Base-by-base conservation (phyloP, 768 basidiomycete genomes). In the Cubamyces lactineus region DNA sequence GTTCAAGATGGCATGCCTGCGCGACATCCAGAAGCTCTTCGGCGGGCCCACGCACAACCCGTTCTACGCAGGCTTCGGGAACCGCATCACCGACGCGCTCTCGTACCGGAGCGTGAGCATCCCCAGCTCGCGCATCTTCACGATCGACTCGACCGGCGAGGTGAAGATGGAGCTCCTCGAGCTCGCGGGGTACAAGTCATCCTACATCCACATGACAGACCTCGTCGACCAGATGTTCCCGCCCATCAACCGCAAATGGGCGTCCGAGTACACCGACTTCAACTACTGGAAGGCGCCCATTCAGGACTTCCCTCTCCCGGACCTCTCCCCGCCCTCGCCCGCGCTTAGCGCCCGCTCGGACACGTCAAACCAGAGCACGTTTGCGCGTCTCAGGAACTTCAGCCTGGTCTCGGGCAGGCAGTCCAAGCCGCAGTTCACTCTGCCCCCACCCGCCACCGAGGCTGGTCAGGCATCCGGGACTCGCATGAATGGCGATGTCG, bases 211-310 rank as follows among this genome's bases (percentile, higher is more conserved):
- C 72, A 96, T 98, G 94, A 96, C 96, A 8, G 96, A 98, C 74
- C 84, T 99, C n/a, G 97, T 99, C 16, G 96, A 99, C 77, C 96
- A 97, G 76, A 96, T 97, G 88, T 99, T 99, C 79, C 97, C 97
- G 38, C 94, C 96, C 0, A 94, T 98, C 57, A 84, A 94, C 72
- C 86, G 89, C 53, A 93, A 92, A 72, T 89, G 88, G 84, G 83
- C 88, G 13, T 86, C 92, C 1, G 95, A 96, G 72, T 99, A 84
- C 73, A 97, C 96, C 1, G 96, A 98, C 74, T 95, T 97, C 82
- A 98, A 96, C 71, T 99, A 86, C 71, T 99, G 97, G 97, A 89
- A 94, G 65, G 66, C 84, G 0, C 88, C 93, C 0, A 78, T 98
- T 13, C 86, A 84, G 53, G 90, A 93, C 1, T 88, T 89, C 60